Conservation (phyloP, 2,329 filamentous ascomycete species). For the Fusarium clavum region DNA sequence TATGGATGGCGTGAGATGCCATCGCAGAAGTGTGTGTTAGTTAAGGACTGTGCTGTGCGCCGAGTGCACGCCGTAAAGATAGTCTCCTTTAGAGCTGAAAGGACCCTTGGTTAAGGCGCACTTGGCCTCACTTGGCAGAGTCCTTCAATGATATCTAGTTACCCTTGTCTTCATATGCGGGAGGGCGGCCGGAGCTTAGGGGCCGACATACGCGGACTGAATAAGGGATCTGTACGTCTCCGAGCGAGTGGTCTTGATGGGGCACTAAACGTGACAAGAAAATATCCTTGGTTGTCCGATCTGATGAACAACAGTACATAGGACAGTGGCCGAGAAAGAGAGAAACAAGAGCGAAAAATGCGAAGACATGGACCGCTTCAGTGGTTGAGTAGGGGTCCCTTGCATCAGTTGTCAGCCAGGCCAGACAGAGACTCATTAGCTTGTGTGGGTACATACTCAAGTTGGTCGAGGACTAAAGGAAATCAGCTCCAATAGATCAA, state of each 20-base stretch:
- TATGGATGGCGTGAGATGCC: constrained; percentile 39
- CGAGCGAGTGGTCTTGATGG: constrained; percentile 1
- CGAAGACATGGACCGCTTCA: neutral
- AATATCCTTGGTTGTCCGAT: neutral
- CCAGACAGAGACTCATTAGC: neutral
- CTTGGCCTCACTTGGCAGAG: constrained; percentile 36
- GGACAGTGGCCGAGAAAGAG: neutral
- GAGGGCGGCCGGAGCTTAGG: constrained; percentile 35
- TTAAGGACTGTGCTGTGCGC: constrained; percentile 37
- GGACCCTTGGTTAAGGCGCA: constrained; percentile 30
- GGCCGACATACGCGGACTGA: constrained; percentile 5
- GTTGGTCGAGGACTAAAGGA: neutral
- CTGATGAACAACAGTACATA: neutral
- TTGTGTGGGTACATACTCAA: constrained; percentile 9
- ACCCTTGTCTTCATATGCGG: constrained; percentile 21
- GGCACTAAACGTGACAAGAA: neutral
- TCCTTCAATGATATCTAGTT: constrained; percentile 22
- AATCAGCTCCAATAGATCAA: neutral
- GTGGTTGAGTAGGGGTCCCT: constrained; percentile 9
- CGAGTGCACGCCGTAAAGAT: constrained; percentile 36
- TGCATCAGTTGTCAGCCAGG: constrained; percentile 8
- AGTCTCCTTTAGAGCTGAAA: constrained; percentile 28
- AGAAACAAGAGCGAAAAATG: constrained; percentile 1
- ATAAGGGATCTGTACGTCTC: constrained; percentile 13
- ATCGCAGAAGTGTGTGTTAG: constrained; percentile 43